phyloP scores from a whole-genome alignment of 768 basidiomycete genomes.

The Termitomyces heimii region DNA sequence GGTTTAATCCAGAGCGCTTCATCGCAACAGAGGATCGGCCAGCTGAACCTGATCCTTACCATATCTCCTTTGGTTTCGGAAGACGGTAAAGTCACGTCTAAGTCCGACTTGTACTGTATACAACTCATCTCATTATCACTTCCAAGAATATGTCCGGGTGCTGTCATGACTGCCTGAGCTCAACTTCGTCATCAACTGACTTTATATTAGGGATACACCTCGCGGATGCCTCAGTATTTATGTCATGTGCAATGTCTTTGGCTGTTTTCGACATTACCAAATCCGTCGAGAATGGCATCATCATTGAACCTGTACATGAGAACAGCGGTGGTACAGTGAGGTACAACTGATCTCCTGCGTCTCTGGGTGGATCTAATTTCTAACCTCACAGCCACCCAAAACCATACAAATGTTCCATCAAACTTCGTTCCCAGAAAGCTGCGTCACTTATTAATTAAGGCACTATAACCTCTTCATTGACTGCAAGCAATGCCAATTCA shows the following conservation, averaged over 20 bases:
- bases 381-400: background rate
- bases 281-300: background rate
- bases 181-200: background rate
- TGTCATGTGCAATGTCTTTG: background rate
- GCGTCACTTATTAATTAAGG: background rate
- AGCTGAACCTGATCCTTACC: background rate
- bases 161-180: background rate
- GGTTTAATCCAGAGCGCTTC: background rate
- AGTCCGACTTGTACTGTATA: background rate
- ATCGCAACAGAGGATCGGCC: background rate
- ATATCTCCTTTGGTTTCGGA: background rate
- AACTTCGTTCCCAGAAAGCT: background rate
- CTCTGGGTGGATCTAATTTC: background rate
- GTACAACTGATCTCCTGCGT: background rate
- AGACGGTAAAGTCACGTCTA: background rate
- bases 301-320: background rate
- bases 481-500: too few relatives aligned
- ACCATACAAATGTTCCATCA: background rate
- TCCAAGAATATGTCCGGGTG: background rate
- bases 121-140: background rate
- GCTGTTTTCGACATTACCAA: background rate
- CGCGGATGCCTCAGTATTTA: background rate
- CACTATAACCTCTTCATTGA: too few relatives aligned
- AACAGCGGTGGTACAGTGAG: background rate
- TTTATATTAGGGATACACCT: background rate